Base-by-base conservation (phyloP, 768 basidiomycete genomes). In the Dictyophora rubrovolvata region DNA sequence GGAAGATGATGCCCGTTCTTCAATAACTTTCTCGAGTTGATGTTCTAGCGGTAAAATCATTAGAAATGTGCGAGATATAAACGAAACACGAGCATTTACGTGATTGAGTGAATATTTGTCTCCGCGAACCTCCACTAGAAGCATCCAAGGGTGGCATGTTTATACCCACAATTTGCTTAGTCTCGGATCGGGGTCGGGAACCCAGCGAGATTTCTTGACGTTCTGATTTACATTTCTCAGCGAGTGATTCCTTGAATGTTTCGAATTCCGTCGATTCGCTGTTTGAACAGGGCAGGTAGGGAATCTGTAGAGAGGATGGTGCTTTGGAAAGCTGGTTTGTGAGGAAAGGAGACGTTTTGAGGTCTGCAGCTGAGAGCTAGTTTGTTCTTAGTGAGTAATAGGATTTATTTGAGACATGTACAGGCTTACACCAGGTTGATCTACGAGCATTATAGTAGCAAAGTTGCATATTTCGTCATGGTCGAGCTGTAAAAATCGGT, bases 371-470 rank as follows among this genome's bases (percentile, higher is more conserved):
- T 90, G 65, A 64, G 62, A 34, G 62, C 33, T 37, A 57, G 23
- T 48, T 53, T 34, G 55, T 37, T 5, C 55, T 49, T 20, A 46
- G 23, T 20, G 36, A 42, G 37, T 23, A 2, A 42, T 34, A 54
- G 16, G 49, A n/a, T 21, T 34, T 22, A 60, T 28, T 28, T 28
- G 28, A 7, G 1, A 48, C 48, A 36, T 12, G 23, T 42, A 37
- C 56, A 18, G 11, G 75, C 84, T 61, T 68, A 90, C 89, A 21
- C 87, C 86, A 10, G 84, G 80, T 54, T 90, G 88, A 62, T 87
- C 78, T 47, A 89, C 73, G 10, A 90, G 66, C 8, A 89, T 73
- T 12, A 92, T 68, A 33, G 83, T 82, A 65, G 87, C 85, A 61
- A 83, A 78, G 17, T 73, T 72, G 66, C 89, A 90, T 5, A 87